A percentile compares a stretch with the other conserved stretches of the same genome.
Conservation (phyloP, 805 yeast genomes). For the Candida ponderosae region DNA sequence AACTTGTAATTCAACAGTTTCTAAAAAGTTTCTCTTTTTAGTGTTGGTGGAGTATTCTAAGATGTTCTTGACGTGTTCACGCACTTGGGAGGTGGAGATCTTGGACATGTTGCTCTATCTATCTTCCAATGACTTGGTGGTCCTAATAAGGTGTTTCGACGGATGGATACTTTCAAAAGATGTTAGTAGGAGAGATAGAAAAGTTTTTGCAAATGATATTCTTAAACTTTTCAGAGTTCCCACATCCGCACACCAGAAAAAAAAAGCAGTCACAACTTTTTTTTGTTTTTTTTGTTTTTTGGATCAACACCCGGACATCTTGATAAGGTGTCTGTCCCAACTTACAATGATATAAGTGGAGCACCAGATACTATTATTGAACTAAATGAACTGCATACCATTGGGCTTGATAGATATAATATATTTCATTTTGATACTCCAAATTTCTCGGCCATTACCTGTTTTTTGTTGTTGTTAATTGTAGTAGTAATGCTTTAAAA, state of each 20-base stretch:
- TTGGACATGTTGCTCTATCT: slow-evolving; percentile 62
- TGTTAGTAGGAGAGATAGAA: background rate
- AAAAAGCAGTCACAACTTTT: background rate
- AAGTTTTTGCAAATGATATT: background rate
- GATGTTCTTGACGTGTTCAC: slow-evolving; percentile 92
- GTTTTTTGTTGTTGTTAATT: no score
- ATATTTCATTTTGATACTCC: no score
- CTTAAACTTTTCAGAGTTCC: background rate
- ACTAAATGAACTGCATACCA: no score
- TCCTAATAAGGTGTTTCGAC: slow-evolving; percentile 43
- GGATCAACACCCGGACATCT: background rate
- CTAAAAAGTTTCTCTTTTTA: slow-evolving; percentile 99
- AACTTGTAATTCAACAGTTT: slow-evolving; percentile 99
- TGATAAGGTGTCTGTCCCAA: no score
- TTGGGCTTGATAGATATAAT: no score
- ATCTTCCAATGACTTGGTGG: slow-evolving; percentile 75
- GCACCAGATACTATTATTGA: no score
- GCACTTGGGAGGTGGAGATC: slow-evolving; percentile 86
- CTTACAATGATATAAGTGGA: no score
- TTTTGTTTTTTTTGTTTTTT: no score
- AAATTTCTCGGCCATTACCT: no score
- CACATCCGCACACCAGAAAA: background rate
- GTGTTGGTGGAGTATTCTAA: slow-evolving; percentile 85
- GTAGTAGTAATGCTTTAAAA: no score
- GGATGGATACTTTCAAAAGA: slow-evolving; percentile 8